phyloP scores from a whole-genome alignment of 257 asterid species.

The Solanum lycopersicoides region DNA sequence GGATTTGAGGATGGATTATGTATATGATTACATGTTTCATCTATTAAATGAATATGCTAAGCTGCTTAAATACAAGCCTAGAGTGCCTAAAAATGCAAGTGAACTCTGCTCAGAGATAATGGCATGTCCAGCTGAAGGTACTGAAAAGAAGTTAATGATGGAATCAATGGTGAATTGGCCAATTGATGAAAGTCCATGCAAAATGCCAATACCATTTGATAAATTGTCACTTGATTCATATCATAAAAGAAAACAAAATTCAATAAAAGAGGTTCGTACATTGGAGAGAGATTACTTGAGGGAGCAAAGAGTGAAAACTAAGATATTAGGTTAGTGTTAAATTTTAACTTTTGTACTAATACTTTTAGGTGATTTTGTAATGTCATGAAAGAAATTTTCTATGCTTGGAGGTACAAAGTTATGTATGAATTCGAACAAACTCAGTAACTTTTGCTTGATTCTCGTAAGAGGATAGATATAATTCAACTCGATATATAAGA shows the following conservation, averaged over 20 bases:
- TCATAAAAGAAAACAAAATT: slow-evolving; percentile 4
- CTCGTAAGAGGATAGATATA: too few species aligned
- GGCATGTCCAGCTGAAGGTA: slow-evolving; percentile 37
- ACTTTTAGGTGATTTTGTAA: neutral
- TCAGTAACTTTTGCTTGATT: neutral
- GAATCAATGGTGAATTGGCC: slow-evolving; percentile 25
- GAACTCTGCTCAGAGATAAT: slow-evolving; percentile 37
- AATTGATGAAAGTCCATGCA: slow-evolving; percentile 16
- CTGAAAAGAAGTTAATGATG: slow-evolving; percentile 15
- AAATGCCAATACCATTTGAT: slow-evolving; percentile 16
- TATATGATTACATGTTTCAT: slow-evolving; percentile 54
- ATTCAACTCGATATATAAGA: neutral
- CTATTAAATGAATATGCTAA: slow-evolving; percentile 33
- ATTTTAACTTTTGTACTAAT: neutral
- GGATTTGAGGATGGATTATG: slow-evolving; percentile 37
- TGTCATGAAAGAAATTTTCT: neutral
- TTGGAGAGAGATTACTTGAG: slow-evolving; percentile 20
- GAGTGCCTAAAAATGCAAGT: slow-evolving; percentile 23
- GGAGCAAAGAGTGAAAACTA: neutral
- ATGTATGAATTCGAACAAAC: neutral
- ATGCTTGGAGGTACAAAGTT: neutral
- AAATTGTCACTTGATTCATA: slow-evolving; percentile 4
- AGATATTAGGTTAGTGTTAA: neutral
- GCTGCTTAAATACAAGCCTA: slow-evolving; percentile 32
- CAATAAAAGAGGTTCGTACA: slow-evolving; percentile 13